Conservation (phyloP, 441 rosid species). For the Syzygium syzygioides region DNA sequence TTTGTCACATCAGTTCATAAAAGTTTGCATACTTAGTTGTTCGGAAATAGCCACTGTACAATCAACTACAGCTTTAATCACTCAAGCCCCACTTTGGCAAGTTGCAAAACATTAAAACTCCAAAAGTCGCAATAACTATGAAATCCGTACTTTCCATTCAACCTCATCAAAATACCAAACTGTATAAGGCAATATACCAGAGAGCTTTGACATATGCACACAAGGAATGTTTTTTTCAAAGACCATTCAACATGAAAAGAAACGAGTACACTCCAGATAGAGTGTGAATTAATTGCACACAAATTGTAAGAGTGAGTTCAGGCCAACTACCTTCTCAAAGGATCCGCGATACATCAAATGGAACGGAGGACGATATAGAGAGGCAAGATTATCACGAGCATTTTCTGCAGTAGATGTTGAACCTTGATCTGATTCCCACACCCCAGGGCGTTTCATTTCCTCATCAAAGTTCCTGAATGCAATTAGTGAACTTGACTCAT, state of each 20-base stretch:
- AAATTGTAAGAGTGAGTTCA: neutral
- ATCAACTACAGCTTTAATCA: neutral
- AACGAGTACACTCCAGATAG: neutral
- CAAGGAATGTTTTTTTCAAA: neutral
- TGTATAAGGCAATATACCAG: neutral
- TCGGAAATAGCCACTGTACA: neutral
- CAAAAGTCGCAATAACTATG: neutral
- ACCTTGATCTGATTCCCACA: constrained; percentile 86
- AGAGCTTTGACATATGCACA: neutral
- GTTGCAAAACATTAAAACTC: neutral
- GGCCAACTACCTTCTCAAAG: constrained; percentile 66
- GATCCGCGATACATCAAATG: constrained; percentile 81
- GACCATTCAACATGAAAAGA: neutral
- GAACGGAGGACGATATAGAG: constrained; percentile 88
- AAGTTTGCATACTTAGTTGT: neutral
- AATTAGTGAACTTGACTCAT: constrained; percentile 51
- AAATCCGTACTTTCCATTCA: neutral
- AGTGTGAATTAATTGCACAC: neutral
- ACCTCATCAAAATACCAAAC: neutral
- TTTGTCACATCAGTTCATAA: neutral
- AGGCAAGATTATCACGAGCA: constrained; percentile 81
- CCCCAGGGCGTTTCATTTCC: constrained; percentile 82
- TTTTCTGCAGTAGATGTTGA: constrained; percentile 56
- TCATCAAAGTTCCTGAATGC: constrained; percentile 90
- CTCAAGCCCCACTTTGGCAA: neutral